Conservation (phyloP, 202 grass and related monocot species). For the Panicum hallii region DNA sequence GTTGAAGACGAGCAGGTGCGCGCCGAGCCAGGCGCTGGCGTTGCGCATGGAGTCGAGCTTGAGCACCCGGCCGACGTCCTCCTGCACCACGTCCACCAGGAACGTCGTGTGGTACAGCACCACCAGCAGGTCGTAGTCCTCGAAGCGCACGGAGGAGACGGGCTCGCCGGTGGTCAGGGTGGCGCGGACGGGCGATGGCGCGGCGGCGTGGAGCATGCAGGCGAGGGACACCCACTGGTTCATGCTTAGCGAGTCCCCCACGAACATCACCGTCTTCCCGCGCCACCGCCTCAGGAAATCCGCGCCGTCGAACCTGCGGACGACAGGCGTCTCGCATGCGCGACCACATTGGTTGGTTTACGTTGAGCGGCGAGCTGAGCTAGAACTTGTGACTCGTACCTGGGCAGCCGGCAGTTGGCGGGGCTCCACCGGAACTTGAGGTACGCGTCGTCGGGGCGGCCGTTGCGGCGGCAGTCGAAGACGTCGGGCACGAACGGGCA, state of each 20-base stretch:
- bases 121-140: conserved; percentile 55
- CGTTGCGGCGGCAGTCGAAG: conserved; percentile 58
- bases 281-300: conserved; percentile 45
- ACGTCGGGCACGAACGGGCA: conserved; percentile 60
- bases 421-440: conserved; percentile 60
- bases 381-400: not conserved
- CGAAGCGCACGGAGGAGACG: conserved; percentile 50
- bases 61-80: conserved; percentile 50
- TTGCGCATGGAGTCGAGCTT: conserved; percentile 60
- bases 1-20: conserved; percentile 70
- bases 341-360: not conserved
- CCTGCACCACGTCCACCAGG: conserved; percentile 60
- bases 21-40: conserved; percentile 40
- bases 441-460: conserved; percentile 55
- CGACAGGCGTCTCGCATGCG: too few relatives aligned
- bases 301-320: conserved; percentile 48
- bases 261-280: conserved; percentile 71
- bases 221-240: conserved; percentile 60
- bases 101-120: conserved; percentile 52
- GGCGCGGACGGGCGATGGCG: not conserved
- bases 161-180: conserved; percentile 11
- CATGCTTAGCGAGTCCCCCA: conserved; percentile 70
- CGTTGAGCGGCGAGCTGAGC: too few relatives aligned
- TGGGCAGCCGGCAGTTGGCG: conserved; percentile 38
- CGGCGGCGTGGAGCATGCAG: conserved; percentile 68